phyloP scores from a whole-genome alignment of 2,329 filamentous ascomycete species.

The Neofusicoccum sp. region DNA sequence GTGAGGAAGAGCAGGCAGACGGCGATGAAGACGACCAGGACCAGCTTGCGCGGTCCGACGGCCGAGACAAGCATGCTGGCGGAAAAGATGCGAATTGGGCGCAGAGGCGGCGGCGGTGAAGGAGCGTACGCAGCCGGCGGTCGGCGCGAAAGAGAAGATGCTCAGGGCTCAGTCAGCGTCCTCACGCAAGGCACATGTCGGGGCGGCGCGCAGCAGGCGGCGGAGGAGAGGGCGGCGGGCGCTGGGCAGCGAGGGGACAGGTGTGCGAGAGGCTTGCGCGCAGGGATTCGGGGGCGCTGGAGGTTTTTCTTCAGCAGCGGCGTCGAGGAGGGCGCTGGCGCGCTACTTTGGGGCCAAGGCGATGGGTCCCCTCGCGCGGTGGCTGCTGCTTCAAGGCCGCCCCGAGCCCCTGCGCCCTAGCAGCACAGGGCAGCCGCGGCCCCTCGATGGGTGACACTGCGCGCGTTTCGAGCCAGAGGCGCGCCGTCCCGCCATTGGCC shows the following conservation, averaged over 20 bases:
- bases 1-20: conserved; percentile 20
- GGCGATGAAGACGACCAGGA: conserved; percentile 18
- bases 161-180: not conserved
- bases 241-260: conserved; percentile 15
- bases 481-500: conserved; percentile 2
- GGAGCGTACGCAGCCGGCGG: conserved; percentile 13
- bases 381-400: conserved; percentile 13
- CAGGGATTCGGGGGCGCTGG: conserved; percentile 12
- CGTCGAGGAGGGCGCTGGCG: not conserved
- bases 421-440: conserved; percentile 10
- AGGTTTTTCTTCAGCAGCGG: conserved; percentile 13
- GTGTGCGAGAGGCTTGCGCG: conserved; percentile 13
- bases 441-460: conserved; percentile 1
- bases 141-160: conserved; percentile 4
- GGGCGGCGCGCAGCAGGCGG: not conserved
- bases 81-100: not conserved
- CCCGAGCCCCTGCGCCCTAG: conserved; percentile 8
- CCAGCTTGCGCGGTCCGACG: conserved; percentile 20
- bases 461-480: not conserved
- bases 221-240: not conserved
- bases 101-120: not conserved
- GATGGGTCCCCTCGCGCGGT: not conserved
- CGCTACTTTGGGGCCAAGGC: conserved; percentile 6
- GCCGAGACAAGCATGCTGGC: conserved; percentile 18
- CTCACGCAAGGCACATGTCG: conserved; percentile 11